phyloP scores from a whole-genome alignment of 306 rosid genomes.

The Cicer chorassanicum region DNA sequence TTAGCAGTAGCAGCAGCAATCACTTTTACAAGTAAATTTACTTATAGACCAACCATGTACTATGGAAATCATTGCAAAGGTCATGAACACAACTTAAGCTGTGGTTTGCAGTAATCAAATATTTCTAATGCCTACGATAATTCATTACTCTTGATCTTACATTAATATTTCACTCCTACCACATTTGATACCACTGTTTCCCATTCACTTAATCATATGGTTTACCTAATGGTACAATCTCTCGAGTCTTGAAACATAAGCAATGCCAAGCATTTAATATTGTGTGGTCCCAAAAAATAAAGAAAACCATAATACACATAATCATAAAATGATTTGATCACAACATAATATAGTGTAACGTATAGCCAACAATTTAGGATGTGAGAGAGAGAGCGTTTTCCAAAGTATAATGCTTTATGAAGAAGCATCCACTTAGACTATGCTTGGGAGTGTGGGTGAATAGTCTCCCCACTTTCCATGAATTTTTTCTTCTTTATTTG shows the following conservation, averaged over 20 bases:
- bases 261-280: neutral
- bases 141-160: neutral
- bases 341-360: neutral
- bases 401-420: conserved; percentile 8
- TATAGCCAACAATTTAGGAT: neutral
- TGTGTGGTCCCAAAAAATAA: neutral
- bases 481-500: too few relatives aligned
- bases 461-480: too few relatives aligned
- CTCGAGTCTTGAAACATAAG: neutral
- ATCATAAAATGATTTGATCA: neutral
- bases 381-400: neutral
- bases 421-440: neutral
- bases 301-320: neutral
- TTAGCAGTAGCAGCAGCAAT: conserved; percentile 9
- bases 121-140: neutral
- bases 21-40: neutral
- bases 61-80: neutral
- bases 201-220: neutral
- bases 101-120: neutral
- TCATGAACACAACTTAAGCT: neutral
- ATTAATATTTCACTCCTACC: neutral
- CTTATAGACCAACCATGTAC: conserved; percentile 16
- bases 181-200: neutral
- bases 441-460: too few relatives aligned
- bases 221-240: neutral